A percentile compares a stretch with the other conserved stretches of the same genome.
These are phyloP conservation scores for Allium fistulosum DNA, from an alignment of 106 monocot species.

Conservation along the genomic window DNA sequence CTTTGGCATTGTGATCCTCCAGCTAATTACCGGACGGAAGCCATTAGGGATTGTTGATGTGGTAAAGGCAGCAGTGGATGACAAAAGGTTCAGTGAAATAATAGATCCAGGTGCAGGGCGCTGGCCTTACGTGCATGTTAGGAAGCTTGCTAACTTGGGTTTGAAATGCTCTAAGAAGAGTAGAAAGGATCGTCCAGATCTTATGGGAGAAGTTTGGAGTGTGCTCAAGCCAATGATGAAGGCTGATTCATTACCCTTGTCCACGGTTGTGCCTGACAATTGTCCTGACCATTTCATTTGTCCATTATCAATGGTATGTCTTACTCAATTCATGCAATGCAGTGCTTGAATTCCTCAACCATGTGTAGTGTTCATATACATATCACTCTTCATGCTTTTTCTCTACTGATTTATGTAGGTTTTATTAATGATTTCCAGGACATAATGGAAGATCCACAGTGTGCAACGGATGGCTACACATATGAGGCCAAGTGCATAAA, in stretches of 20 bases:
- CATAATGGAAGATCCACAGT: too few relatives aligned
- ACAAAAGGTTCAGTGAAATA: conserved; percentile 12
- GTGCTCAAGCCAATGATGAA: conserved; percentile 29
- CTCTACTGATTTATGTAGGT: too few relatives aligned
- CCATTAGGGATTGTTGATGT: conserved; percentile 24
- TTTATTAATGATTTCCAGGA: too few relatives aligned
- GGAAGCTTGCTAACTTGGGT: conserved; percentile 30
- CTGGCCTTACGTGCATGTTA: conserved; percentile 39
- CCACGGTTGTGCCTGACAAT: conserved; percentile 5
- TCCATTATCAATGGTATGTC: conserved; percentile 35
- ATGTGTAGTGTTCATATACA: too few relatives aligned
- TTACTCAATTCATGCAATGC: not conserved
- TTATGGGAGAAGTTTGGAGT: conserved; percentile 28
- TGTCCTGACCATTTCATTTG: conserved; percentile 36
- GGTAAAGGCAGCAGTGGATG: conserved; percentile 34
- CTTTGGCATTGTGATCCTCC: conserved; percentile 39
- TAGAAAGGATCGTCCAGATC: conserved; percentile 31
- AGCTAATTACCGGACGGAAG: conserved; percentile 34
- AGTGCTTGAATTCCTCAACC: too few relatives aligned
- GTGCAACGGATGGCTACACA: too few relatives aligned
- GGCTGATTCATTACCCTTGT: conserved; percentile 7
- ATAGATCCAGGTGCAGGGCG: conserved; percentile 41
- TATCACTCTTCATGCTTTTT: too few relatives aligned
- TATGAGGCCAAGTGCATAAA: too few relatives aligned
- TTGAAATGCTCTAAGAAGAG: conserved; percentile 27